Percentiles rank a stretch among this genome's conserved stretches.
Evolutionary conservation across 192 early-diverging fungal species (phyloP).

Genomic region (Pecoramyces ruminantium): DNA sequence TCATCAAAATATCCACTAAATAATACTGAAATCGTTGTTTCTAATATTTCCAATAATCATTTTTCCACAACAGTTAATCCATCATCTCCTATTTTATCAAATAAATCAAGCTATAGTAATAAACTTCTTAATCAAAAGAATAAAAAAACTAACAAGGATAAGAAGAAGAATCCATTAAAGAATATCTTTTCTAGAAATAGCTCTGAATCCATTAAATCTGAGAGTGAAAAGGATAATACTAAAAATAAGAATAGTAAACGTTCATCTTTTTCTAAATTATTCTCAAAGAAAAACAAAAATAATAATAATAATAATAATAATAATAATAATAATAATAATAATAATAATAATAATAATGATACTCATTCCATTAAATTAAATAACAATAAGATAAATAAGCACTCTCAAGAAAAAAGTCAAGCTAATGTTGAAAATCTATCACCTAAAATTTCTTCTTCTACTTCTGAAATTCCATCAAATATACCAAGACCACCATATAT

Average conservation of each 20-base stretch:
- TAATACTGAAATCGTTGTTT: neutral
- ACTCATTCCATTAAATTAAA: no score
- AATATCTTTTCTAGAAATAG: neutral
- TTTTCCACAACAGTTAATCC: neutral
- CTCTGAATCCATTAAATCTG: neutral
- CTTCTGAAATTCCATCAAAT: neutral
- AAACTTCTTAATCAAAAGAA: neutral
- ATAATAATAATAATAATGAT: neutral
- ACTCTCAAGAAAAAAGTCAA: no score
- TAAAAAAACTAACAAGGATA: neutral
- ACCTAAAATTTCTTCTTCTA: no score
- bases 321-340: neutral
- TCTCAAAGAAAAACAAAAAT: neutral
- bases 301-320: neutral
- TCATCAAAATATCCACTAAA: neutral
- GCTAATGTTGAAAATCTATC: no score
- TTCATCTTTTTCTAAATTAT: neutral
- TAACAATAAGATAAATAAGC: no score
- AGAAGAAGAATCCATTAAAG: neutral
- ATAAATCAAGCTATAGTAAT: neutral
- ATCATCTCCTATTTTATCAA: neutral
- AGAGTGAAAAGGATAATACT: neutral
- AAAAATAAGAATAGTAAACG: neutral
- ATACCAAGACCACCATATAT: neutral
- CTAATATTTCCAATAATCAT: neutral